These are phyloP conservation scores for Trichophyton simii DNA, from an alignment of 2,329 filamentous ascomycete genomes.

Conservation along the genomic window DNA sequence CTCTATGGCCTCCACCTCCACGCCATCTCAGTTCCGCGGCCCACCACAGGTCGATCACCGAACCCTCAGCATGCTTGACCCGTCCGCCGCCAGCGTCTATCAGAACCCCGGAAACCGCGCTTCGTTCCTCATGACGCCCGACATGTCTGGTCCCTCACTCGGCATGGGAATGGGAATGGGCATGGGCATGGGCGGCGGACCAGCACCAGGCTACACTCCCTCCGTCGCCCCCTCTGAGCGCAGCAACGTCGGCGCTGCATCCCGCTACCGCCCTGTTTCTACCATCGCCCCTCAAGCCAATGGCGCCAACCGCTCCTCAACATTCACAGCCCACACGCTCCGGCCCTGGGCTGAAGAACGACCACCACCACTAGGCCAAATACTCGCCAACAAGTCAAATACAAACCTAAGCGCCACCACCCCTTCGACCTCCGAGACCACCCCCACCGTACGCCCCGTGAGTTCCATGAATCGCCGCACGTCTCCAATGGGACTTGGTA, in stretches of 20 bases:
- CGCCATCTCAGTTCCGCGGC: constrained; percentile 12
- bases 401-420: constrained; percentile 12
- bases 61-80: constrained; percentile 76
- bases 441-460: constrained; percentile 21
- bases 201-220: constrained; percentile 51
- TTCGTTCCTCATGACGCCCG: constrained; percentile 22
- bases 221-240: constrained; percentile 93
- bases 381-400: constrained; percentile 17
- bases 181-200: neutral
- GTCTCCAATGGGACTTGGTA: constrained; percentile 8
- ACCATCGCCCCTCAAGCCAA: constrained; percentile 36
- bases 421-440: constrained; percentile 14
- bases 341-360: constrained; percentile 22
- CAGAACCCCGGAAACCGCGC: constrained; percentile 26
- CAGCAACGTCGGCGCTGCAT: constrained; percentile 81
- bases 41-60: constrained; percentile 38
- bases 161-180: constrained; percentile 9
- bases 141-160: constrained; percentile 14
- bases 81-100: constrained; percentile 32
- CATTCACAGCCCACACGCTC: constrained; percentile 23
- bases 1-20: constrained; percentile 34
- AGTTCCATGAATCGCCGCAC: constrained; percentile 12
- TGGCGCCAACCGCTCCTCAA: constrained; percentile 18
- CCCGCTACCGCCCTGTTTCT: constrained; percentile 81
- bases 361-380: constrained; percentile 17